Base-by-base conservation (phyloP, 805 yeast species). In the Wickerhamomyces sydowiorum region DNA sequence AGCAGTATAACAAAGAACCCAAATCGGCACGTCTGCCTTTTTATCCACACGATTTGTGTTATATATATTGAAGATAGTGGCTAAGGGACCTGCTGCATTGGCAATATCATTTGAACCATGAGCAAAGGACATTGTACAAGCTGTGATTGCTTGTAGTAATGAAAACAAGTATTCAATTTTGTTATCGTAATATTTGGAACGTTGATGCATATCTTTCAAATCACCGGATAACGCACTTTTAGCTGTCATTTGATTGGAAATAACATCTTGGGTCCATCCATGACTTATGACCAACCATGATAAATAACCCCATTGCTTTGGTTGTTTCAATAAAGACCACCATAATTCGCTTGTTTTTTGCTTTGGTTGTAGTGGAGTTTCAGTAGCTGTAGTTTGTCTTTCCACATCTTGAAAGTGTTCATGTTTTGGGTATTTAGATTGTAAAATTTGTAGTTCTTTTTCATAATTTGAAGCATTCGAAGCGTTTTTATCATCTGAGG, bases 21-120 rank as follows among this genome's bases (percentile, higher is more conserved):
- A 83, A 36, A 77, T 60, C 36, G 91, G 90, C 29, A 80, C 84
- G 12, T 72, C 76, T 29, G 82, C 60, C 54, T 79, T 76, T 2
- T 47, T 17, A 5, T 54, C 47, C 38, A 69, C 65, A 4, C 64
- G 56, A 51, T 79, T 76, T 28, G 76, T 61, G 19, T 60, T 60
- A 88, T 89, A 83, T 21, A 79, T 67, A 34, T 69, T 61, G 59
- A 79, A 83, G 19, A 82, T 73, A 13, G 88, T 72, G 36, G 88
- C 66, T 51, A 81, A 68, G 27, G 91, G 90, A 50, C 88, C 90
- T 25, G 85, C 75, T 30, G 91, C 89, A 53, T 83, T 83, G 38
- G 88, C 73, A 48, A 84, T 81, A 64, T 83, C 91, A 56, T 83
- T 83, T 31, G 91, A 81, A 43, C 91, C 91, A 56, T 83, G 91